Evolutionary conservation across 306 rosid species (phyloP), one percentile per base, ranked within the genome.

Genomic region (Gillenia trifoliata): DNA sequence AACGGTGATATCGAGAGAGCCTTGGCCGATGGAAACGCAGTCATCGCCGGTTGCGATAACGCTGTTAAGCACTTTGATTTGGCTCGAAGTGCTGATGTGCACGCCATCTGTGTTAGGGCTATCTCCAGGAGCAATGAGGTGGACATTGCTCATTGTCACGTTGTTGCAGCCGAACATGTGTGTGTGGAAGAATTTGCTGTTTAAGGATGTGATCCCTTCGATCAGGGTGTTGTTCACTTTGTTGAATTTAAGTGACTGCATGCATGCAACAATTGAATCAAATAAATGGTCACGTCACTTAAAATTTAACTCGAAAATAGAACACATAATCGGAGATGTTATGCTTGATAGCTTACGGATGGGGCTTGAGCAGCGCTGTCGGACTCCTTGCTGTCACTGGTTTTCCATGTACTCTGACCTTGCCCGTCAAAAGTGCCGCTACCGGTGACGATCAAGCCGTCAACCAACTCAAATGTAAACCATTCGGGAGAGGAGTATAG

Each of bases 91-190:
- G 70, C 96, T 88, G 1, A 87, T 17, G 29, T 90, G 92, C 17
- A 89, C 78, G n/a, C 98, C 98, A 3, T 90, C 93, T 0, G 98
- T 93, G 86, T 90, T 90, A 0, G 98, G 96, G 72, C 96, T 93
- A 2, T 85, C 52, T 0, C 50, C 83, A 0, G 96, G 92, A 0
- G 98, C 96, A 0, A 47, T 85, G 41, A 89, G 68, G 1, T 63
- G 73, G 12, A 92, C 59, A 68, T 70, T 11, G 1, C 45, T 22
- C 9, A 81, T 57, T 3, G 82, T 71, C 9, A 92, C 0, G 64
- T 90, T 87, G 62, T 4, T 34, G 69, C 85, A 75, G 0, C 29
- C 17, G 17, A 33, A 66, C 1, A 86, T 11, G 49, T 82, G 86
- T 19, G 60, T 19, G 68, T 92, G 98, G 86, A 92, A 88, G 45